Evolutionary conservation across 2,329 filamentous ascomycete species (phyloP), one percentile per base, ranked within the genome.

Genomic region (Ceratocystis albifundus): DNA sequence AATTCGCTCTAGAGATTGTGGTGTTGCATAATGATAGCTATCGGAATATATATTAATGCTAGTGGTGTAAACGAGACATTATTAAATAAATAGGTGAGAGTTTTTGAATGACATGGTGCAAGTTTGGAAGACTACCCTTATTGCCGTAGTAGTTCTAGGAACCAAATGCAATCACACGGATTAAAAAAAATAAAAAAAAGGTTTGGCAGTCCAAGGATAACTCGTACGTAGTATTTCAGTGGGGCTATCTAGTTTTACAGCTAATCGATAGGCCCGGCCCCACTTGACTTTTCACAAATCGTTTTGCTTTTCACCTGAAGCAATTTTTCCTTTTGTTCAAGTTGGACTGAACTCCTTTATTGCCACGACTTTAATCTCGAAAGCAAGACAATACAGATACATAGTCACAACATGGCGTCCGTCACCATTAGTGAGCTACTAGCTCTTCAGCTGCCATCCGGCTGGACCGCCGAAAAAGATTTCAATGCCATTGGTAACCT

Each of bases 391-490:
- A 36, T 17, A 4, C 15, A 30, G 6, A 20, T 32, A 17, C 65
- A 46, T 68, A 41, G 12, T 15, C 44, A 62, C 68, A 71, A 64
- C 68, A 93, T 93, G 88, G 82, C 87, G 74, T 77, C 84, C 69
- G 80, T 84, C 65, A 77, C 80, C 36, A 80, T 85, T 69, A 79
- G 88, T 69, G 77, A 80, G 67, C 80, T 87, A 69, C 82, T 87
- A 22, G 82, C 96, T 59, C 91, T 91, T 62, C 76, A 84, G 73
- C 84, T 97, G 65, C 85, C 92, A 61, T 82, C 83, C 73, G 90
- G 85, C 71, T 97, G 93, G 92, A 80, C 83, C 59, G 88, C 84
- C 69, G 91, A 96, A 69, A 96, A 95, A 77, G 90, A 95, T 77
- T 96, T 97, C 84, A 94, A 94, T 80, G 78, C 88, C 67, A 76